Evolutionary conservation across 2,329 filamentous ascomycete species (phyloP).

Genomic region (Fusarium sp.): DNA sequence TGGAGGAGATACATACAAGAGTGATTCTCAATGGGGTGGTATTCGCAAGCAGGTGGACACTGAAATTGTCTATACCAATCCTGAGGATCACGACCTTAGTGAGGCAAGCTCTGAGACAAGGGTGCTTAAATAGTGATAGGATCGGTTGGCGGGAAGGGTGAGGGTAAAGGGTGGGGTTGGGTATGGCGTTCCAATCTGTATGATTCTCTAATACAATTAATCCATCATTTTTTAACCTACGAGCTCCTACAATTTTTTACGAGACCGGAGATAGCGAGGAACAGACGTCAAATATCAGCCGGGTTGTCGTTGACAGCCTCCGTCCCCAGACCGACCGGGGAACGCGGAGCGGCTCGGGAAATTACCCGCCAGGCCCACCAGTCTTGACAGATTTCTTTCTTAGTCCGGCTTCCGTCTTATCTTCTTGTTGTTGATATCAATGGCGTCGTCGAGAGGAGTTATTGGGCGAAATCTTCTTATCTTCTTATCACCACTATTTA

Average conservation of each 20-base stretch:
- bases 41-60: slow-evolving; percentile 32
- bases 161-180: background rate
- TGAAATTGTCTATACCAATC: slow-evolving; percentile 9
- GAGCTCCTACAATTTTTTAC: background rate
- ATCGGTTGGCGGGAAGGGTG: background rate
- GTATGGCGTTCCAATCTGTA: background rate
- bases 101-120: background rate
- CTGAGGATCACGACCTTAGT: slow-evolving; percentile 4
- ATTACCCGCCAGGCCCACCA: background rate
- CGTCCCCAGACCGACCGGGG: background rate
- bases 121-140: background rate
- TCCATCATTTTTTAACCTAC: background rate
- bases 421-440: background rate
- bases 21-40: slow-evolving; percentile 5
- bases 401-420: background rate
- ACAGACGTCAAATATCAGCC: background rate
- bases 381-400: background rate
- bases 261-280: background rate
- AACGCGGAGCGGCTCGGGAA: background rate
- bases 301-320: background rate
- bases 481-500: background rate
- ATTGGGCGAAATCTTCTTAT: too few relatives aligned
- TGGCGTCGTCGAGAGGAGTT: too few relatives aligned
- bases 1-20: background rate
- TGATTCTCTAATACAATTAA: background rate